phyloP scores from a whole-genome alignment of 2,329 filamentous ascomycete genomes.

The Plenodomus biglobosus region DNA sequence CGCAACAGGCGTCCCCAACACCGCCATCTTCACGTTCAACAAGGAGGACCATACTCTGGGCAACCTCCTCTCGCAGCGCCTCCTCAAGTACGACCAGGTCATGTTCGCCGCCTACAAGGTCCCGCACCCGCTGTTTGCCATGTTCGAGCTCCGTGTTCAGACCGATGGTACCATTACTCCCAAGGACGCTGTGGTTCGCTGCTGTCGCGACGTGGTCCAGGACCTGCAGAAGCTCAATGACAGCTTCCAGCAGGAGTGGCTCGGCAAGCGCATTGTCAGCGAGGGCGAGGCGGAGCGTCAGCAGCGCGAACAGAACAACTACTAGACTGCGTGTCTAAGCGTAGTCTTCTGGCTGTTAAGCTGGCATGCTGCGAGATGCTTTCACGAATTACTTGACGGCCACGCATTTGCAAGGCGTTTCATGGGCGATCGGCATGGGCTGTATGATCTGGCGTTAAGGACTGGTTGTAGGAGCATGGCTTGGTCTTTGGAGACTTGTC shows the following conservation, averaged over 20 bases:
- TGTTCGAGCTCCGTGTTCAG: constrained; percentile 77
- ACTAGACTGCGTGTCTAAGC: constrained; percentile 7
- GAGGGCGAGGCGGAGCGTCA: constrained; percentile 40
- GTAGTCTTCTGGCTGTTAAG: neutral
- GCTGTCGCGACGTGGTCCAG: constrained; percentile 79
- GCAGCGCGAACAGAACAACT: constrained; percentile 35
- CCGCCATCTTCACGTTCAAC: constrained; percentile 91
- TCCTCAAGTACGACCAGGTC: constrained; percentile 81
- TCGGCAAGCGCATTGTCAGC: constrained; percentile 41
- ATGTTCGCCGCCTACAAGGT: constrained; percentile 90
- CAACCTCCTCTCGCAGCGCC: constrained; percentile 82
- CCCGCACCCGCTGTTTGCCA: constrained; percentile 46
- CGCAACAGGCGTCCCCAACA: constrained; percentile 82
- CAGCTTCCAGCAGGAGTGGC: constrained; percentile 82
- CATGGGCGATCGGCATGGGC: neutral
- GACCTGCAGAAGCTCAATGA: constrained; percentile 78
- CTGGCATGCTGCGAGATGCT: neutral
- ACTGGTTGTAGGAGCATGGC: neutral
- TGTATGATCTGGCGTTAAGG: constrained; percentile 1
- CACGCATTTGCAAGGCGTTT: neutral
- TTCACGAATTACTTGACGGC: neutral
- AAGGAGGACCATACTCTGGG: constrained; percentile 97
- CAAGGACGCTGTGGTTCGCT: constrained; percentile 81
- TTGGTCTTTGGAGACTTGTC: constrained; percentile 50
- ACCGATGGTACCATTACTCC: constrained; percentile 87